Percentiles rank a stretch among this genome's conserved stretches.
These are phyloP conservation scores for Ceratobasidium sp. DNA, from an alignment of 1,284 basidiomycete species.

Conservation along the genomic window DNA sequence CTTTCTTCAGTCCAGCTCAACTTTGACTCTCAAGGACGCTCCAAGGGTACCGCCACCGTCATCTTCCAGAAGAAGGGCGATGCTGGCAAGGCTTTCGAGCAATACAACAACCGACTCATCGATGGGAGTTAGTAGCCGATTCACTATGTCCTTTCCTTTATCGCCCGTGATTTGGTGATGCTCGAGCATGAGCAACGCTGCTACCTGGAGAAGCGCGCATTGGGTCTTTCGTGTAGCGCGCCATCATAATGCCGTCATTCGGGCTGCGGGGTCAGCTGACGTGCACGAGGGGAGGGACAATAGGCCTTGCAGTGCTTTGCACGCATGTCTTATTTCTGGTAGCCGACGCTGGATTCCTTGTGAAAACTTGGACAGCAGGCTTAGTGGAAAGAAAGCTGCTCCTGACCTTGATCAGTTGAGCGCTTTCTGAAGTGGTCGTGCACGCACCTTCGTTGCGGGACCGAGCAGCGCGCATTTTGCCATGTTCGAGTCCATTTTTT, in stretches of 20 bases:
- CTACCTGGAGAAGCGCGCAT: conserved; percentile 23
- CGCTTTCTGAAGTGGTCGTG: background rate
- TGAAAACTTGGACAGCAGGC: background rate
- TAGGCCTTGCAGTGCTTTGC: conserved; percentile 3
- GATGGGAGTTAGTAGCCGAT: conserved; percentile 95
- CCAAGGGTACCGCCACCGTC: conserved; percentile 91
- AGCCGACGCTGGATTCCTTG: conserved; percentile 11
- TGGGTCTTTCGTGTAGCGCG: background rate
- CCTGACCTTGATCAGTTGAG: conserved; percentile 24
- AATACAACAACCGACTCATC: conserved; percentile 99
- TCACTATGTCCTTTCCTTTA: conserved; percentile 17
- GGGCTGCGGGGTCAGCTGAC: background rate
- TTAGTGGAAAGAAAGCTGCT: conserved; percentile 25
- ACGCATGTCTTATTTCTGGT: conserved; percentile 6
- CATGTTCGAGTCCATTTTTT: conserved; percentile 8
- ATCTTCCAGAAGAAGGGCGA: conserved; percentile 90
- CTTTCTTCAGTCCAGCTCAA: conserved; percentile 86
- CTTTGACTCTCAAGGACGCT: conserved; percentile 87
- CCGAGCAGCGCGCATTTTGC: conserved; percentile 3
- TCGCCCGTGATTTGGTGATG: conserved; percentile 12
- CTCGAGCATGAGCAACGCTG: conserved; percentile 1
- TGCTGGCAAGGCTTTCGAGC: conserved; percentile 90
- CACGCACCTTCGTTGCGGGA: conserved; percentile 5
- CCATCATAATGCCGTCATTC: conserved; percentile 6
- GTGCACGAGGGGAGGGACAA: conserved; percentile 25